Evolutionary conservation across 164 flowering plant genomes (phyloP), one percentile per base, ranked within the genome.

Genomic region (Platanus orientalis): DNA sequence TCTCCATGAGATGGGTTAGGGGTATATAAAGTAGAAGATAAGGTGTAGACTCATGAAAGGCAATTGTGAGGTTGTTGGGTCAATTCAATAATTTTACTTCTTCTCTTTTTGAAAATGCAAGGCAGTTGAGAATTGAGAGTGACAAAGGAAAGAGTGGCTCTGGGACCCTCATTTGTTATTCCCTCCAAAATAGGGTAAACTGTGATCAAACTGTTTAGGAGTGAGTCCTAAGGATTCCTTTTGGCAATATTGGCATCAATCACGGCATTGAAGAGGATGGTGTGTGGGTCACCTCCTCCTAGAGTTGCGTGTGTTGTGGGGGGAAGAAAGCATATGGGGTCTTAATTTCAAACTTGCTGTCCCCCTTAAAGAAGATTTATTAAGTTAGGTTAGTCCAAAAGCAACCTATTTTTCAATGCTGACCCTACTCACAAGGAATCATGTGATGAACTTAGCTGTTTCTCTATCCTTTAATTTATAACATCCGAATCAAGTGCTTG

Each of bases 71-170:
- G 54, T 61, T 51, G 55, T 51, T 56, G 34, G 59, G 28, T 36
- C 50, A 26, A 14, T 40, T 27, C 27, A 20, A 44, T 23, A 23
- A 5, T 26, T 49, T 48, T 14, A 23, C 19, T 32, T 59, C 58
- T 1, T 51, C 58, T 51, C n/a, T 23, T 40, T 52, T 42, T 60
- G 58, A 27, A 59, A 66, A 59, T 56, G 72, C 64, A 65, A 34
- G 77, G 73, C 55, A 57, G 77, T 71, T 71, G 73, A 58, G 44
- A 19, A 6, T 23, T 55, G 74, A 74, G 42, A 63, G 61, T 21
- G 71, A 70, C 68, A 55, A 7, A 54, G 29, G 12, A 24, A 25
- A 25, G 4, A 24, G 6, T 54, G 21, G 56, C 16, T 3, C 14
- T 26, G 39, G 58, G 58, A 14, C 40, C 39, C n/a, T 54, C 23